Conservation (phyloP, 805 yeast species). For the Candida ortonii region DNA sequence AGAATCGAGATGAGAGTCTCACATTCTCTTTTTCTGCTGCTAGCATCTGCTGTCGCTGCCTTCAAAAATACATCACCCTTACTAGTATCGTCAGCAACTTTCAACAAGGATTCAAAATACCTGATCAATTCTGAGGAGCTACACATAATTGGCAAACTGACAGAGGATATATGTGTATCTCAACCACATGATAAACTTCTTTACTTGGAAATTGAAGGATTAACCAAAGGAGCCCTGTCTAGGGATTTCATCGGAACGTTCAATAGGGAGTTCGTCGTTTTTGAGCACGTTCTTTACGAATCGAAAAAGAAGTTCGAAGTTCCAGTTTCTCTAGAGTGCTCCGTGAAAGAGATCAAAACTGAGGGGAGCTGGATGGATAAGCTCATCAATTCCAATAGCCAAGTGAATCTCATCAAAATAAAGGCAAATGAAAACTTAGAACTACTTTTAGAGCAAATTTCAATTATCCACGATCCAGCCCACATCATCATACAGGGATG, state of each 20-base stretch:
- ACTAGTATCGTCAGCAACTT: conserved; percentile 18
- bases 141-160: conserved; percentile 10
- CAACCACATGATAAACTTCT: conserved; percentile 10
- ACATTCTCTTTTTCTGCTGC: conserved; percentile 2
- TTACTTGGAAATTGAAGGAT: conserved; percentile 21
- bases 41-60: conserved; percentile 18
- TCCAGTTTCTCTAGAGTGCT: conserved; percentile 11
- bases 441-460: conserved; percentile 13
- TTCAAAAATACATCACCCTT: conserved; percentile 35
- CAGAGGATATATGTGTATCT: conserved; percentile 18
- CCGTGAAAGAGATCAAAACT: conserved; percentile 2
- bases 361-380: conserved; percentile 12
- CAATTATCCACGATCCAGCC: conserved; percentile 10
- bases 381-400: conserved; percentile 1
- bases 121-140: conserved; percentile 14
- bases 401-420: conserved; percentile 8
- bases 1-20: conserved; percentile 8
- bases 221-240: conserved; percentile 17
- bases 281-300: conserved; percentile 27
- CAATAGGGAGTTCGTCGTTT: conserved; percentile 8
- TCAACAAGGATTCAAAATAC: conserved; percentile 14
- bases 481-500: conserved; percentile 34
- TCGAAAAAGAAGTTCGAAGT: conserved; percentile 4
- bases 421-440: conserved; percentile 12
- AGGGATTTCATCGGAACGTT: conserved; percentile 10